Base-by-base conservation (phyloP, 495 filamentous ascomycete species). In the Tuber calosporum region DNA sequence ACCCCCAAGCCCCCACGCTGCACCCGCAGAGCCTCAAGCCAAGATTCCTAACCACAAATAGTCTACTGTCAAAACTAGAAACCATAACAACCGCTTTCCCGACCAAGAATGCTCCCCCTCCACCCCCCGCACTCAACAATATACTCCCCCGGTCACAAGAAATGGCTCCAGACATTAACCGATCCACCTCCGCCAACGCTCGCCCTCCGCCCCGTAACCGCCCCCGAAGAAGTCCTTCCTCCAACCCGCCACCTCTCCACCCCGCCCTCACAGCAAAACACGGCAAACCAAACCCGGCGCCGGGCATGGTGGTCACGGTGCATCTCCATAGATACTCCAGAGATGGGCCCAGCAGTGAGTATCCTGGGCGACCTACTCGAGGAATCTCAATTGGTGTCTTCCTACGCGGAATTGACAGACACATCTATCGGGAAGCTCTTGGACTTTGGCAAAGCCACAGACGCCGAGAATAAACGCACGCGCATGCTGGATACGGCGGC, bases 291-390 rank as follows among this genome's bases (percentile, higher is more conserved):
- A 1, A 2, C 20, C 26, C 48, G 43, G 1, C 70, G 67, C 19
- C 74, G 69, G 1, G 58, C 38, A 41, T 78, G 76, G 76, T 78
- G 76, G 76, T 77, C 75, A 15, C 70, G 74, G 3, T 78, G 76
- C 36, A 34, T 78, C 4, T 20, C 72, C 37, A 72, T 68, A 38
- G 78, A 80, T 53, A 74, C 66, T 3, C 79, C 79, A 42, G 79
- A 80, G 72, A 75, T 80, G 40, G 78, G 77, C n/a, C 69, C 78
- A 1, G 78, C 78, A 17, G 36, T 80, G 8, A 75, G 71, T 22
- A 71, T 73, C 26, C 74, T 80, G 1, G 72, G 70, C 22, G 72
- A 74, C 36, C 69, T 77, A 11, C 66, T 80, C 20, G 79, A 73
- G 30, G 79, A 80, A 43, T 77, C 74, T 2, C 79, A 80, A 20